Evolutionary conservation across 345 rosid genomes (phyloP), one percentile per base, ranked within the genome.

Genomic region (Arabis alpina): DNA sequence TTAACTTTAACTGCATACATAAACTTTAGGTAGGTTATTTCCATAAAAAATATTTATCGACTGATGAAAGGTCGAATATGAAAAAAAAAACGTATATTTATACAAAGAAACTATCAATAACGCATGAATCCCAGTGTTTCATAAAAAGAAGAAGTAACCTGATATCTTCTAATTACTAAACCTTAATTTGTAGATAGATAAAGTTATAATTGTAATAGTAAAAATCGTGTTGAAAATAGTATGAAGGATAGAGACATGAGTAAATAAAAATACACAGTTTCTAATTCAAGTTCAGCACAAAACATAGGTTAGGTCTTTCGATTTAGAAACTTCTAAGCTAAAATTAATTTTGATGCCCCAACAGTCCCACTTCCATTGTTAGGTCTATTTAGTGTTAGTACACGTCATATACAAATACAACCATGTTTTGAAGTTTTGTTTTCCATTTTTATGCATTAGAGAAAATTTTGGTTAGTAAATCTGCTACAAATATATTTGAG

Each of bases 241-340:
- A 24, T 12, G 41, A 59, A 11, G 40, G 57, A 69, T 69, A 58
- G 58, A 50, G 52, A 59, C 60, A 70, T 16, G 49, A 28, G 32
- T 28, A 3, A 48, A 69, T 7, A 25, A 28, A 36, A 68, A 48
- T 50, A 16, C 9, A 57, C 12, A 69, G 37, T 7, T 70, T 70
- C 51, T 27, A 27, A 39, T 39, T 58, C n/a, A 59, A 40, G 66
- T 49, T 49, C 41, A 70, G 42, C 74, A 60, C 44, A 61, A 28
- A 41, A 19, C 54, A 37, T 65, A 39, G 28, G 49, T 52, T 65
- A 65, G 50, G 50, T 40, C 16, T 53, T 66, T 24, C 41, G 15
- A 52, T 52, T 52, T 52, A 40, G 10, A 52, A 52, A 43, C 41
- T 52, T 40, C 42, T 53, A 14, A 16, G 60, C 8, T 52, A 66